These are phyloP conservation scores for Sporothrix humicola DNA, from an alignment of 2,329 filamentous ascomycete species.

Conservation along the genomic window DNA sequence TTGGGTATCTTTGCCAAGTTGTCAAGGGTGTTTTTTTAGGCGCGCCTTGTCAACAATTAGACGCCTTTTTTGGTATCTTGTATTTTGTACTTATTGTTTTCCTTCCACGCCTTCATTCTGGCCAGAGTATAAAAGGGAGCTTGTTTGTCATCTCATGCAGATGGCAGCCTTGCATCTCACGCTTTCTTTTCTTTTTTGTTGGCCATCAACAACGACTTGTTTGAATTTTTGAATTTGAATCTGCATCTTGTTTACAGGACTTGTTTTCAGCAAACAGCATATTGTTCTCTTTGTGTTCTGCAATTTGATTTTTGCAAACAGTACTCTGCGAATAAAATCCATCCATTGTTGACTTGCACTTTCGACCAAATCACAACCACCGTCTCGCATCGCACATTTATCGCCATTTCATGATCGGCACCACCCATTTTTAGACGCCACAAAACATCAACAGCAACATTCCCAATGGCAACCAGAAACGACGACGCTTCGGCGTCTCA, in stretches of 20 bases:
- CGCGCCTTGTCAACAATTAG: slow-evolving; percentile 2
- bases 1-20: not conserved
- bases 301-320: not conserved
- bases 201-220: not conserved
- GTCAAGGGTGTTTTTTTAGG: slow-evolving; percentile 7
- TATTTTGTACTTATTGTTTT: no score
- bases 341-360: no score
- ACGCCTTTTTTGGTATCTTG: not conserved
- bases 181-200: not conserved
- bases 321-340: not conserved
- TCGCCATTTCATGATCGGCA: not conserved
- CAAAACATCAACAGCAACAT: not conserved
- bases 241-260: not conserved
- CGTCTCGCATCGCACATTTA: no score
- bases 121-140: not conserved
- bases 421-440: not conserved
- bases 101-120: not conserved
- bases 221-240: not conserved
- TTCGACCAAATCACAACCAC: no score
- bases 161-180: not conserved
- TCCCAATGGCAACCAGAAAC: not conserved
- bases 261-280: not conserved
- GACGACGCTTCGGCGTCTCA: not conserved
- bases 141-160: slow-evolving; percentile 16
- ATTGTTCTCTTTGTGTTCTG: not conserved